Evolutionary conservation across 2,329 filamentous ascomycete species (phyloP), one percentile per base, ranked within the genome.

Genomic region (Arthrinium phaeospermum): DNA sequence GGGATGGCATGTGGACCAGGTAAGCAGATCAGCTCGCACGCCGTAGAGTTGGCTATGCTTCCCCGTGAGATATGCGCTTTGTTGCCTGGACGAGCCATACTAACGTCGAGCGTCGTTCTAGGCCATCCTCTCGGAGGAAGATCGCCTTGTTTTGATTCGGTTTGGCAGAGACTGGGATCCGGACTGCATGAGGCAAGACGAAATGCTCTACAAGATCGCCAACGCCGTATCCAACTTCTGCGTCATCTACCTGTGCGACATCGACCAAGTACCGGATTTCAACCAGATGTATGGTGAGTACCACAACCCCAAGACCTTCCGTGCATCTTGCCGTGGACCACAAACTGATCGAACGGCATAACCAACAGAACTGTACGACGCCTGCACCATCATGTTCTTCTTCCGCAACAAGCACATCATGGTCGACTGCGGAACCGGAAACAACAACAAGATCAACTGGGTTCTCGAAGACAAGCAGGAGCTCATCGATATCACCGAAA

Each of bases 381-480:
- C 95, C 0, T 94, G 95, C 85, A 97, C 96, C 3, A 91, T 98
- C 83, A 98, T 98, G 93, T 97, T 94, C 85, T 98, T 98, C 88
- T 98, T 95, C 87, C 91, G 96, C 74, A 99, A 99, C 82, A 99
- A 99, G 83, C 95, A 98, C 84, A 98, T 98, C 91, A 97, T 97
- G 93, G 94, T 93, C 82, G 96, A 98, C 89, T 95, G 98, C 77
- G 96, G 96, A 67, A 99, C 96, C 1, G 96, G 96, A 76, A 98
- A 99, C 85, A 99, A 99, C 84, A 99, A 99, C 83, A 98, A 98
- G 83, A 87, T 98, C 77, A 98, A 98, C 81, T 98, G 94, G 92
- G 94, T 98, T 68, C 86, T 97, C 70, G 95, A 98, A 84, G 96
- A 99, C 81, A 98, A 99, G 85, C 96, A 98, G 83, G 96, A 99